Base-by-base conservation (phyloP, 768 basidiomycete genomes). In the Rhodosporidiobolus odoratus region DNA sequence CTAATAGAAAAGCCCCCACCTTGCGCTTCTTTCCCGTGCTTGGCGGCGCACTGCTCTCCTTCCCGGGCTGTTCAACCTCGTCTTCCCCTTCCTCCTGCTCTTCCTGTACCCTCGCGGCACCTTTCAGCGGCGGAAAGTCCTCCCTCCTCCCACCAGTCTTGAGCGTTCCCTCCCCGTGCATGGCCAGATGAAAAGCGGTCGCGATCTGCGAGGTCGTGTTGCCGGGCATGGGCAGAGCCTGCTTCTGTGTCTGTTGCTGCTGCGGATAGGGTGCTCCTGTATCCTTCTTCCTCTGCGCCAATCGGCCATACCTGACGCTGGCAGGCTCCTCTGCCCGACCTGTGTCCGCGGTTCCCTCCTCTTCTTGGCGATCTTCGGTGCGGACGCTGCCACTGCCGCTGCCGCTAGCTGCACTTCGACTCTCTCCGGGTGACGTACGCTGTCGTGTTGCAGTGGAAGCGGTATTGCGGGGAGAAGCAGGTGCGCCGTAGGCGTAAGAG, bases 151-250 rank as follows among this genome's bases (percentile, higher is more conserved):
- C 65, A 4, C 48, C 64, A 9, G 37, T 67, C 38, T 53, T 38
- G 1, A 60, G 61, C 13, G 50, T n/a, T 3, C 59, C 70, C 2
- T 38, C 19, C 8, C 52, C 63, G 43, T 35, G 71, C 35, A 84
- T 88, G 27, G 91, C 91, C 78, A 88, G 86, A 74, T 83, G 82
- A 77, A 93, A 89, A 38, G 91, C 91, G 76, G 85, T 85, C 16
- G 90, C 91, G 76, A 91, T 88, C 80, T 90, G 89, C 60, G 92
- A 91, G 27, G 90, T 88, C 54, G 91, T 92, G 80, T 90, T 68
- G 38, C 54, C 54, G 16, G 43, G 34, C 9, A 27, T 23, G 1
- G 58, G 53, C 7, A n/a, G n/a, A n/a, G n/a, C n/a, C n/a, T n/a
- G n/a, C n/a, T n/a, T n/a, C n/a, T n/a, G n/a, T n/a, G n/a, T n/a